phyloP scores from a whole-genome alignment of 1,284 basidiomycete species.

The Cryptococcus neoformans region DNA sequence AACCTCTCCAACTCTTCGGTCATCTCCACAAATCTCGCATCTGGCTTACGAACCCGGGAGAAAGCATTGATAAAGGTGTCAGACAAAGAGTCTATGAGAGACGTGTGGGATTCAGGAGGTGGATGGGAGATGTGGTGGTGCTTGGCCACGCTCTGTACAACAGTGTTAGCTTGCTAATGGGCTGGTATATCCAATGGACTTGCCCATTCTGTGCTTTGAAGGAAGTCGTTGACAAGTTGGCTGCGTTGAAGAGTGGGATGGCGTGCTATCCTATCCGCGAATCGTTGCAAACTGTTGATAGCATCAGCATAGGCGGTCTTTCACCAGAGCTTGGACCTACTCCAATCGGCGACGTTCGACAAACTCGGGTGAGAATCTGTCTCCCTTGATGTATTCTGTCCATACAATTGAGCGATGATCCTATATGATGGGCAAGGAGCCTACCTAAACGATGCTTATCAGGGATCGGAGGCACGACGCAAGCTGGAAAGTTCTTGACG shows the following conservation, averaged over 20 bases:
- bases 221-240: conserved; percentile 82
- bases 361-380: conserved; percentile 94
- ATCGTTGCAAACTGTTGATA: conserved; percentile 73
- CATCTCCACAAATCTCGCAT: conserved; percentile 91
- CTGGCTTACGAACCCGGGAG: conserved; percentile 90
- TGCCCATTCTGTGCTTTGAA: conserved; percentile 95
- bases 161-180: conserved; percentile 55
- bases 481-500: conserved; percentile 89
- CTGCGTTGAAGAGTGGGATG: conserved; percentile 95
- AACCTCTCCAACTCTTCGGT: conserved; percentile 88
- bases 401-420: no score
- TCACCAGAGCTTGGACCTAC: conserved; percentile 51
- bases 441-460: conserved; percentile 78
- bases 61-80: conserved; percentile 92
- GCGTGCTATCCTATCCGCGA: conserved; percentile 81
- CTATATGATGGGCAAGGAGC: no score
- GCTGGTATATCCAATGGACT: conserved; percentile 1
- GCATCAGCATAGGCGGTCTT: background rate
- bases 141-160: conserved; percentile 65
- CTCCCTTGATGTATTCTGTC: conserved; percentile 88
- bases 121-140: conserved; percentile 89
- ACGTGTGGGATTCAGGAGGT: conserved; percentile 71
- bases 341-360: conserved; percentile 87
- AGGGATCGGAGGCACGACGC: conserved; percentile 91
- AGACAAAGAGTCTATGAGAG: conserved; percentile 90